Evolutionary conservation across 257 asterid species (phyloP).

Genomic region (Oldenlandia corymbosa): DNA sequence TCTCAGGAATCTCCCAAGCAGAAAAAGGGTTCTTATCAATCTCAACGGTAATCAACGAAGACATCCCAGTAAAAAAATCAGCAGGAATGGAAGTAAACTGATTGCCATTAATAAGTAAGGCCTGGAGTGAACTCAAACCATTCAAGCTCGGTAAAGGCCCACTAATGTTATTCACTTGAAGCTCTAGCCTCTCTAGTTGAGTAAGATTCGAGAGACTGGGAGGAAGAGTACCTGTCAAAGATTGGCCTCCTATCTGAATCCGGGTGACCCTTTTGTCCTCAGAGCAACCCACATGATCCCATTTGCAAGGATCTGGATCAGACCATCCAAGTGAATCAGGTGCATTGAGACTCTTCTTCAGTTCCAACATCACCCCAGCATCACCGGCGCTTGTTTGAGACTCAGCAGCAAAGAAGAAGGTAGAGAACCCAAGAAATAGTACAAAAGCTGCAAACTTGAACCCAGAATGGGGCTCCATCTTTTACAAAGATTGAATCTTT

Average conservation of each 20-base stretch:
- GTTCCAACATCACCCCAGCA: slow-evolving; percentile 60
- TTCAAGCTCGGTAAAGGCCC: slow-evolving; percentile 75
- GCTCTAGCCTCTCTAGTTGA: slow-evolving; percentile 66
- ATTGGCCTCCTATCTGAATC: slow-evolving; percentile 73
- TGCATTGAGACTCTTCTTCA: slow-evolving; percentile 57
- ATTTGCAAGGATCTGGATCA: slow-evolving; percentile 83
- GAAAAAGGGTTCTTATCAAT: slow-evolving; percentile 65
- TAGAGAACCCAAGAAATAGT: slow-evolving; percentile 31
- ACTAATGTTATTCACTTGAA: slow-evolving; percentile 73
- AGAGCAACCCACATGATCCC: slow-evolving; percentile 56
- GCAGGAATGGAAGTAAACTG: slow-evolving; percentile 56
- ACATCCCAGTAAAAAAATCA: slow-evolving; percentile 74
- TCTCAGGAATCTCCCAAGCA: slow-evolving; percentile 62
- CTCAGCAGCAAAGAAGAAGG: slow-evolving; percentile 24
- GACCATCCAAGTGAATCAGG: slow-evolving; percentile 53
- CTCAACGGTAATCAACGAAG: slow-evolving; percentile 67
- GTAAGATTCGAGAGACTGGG: slow-evolving; percentile 48
- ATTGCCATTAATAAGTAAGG: slow-evolving; percentile 63
- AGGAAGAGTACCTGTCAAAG: slow-evolving; percentile 72
- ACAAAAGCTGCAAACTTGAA: slow-evolving; percentile 38
- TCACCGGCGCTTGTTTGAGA: slow-evolving; percentile 36
- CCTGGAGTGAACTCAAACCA: slow-evolving; percentile 56
- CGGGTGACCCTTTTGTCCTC: slow-evolving; percentile 60
- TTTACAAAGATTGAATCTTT: slow-evolving; percentile 16
- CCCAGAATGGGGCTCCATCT: slow-evolving; percentile 37